Conservation (phyloP, 331 rosid species). For the Erythrophleum ivorense region DNA sequence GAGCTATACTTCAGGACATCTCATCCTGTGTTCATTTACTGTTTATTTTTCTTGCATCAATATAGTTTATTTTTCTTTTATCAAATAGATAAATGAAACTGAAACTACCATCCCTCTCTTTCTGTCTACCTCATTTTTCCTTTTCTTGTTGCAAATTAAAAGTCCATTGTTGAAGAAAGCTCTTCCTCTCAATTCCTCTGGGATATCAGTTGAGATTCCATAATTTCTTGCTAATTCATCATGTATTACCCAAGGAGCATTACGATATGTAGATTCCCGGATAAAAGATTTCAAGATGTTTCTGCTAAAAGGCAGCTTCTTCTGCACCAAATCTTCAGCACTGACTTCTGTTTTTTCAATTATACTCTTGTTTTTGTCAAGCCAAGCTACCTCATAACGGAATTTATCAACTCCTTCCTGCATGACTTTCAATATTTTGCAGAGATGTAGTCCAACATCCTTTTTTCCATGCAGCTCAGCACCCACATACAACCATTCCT, state of each 20-base stretch:
- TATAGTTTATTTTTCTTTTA: slow-evolving; percentile 4
- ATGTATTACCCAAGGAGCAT: slow-evolving; percentile 92
- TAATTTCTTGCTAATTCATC: slow-evolving; percentile 71
- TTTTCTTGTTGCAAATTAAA: slow-evolving; percentile 72
- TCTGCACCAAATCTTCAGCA: slow-evolving; percentile 66
- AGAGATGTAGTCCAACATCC: slow-evolving; percentile 56
- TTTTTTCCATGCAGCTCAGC: slow-evolving; percentile 77
- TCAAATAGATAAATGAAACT: slow-evolving; percentile 9
- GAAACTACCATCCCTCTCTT: slow-evolving; percentile 36
- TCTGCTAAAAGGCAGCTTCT: slow-evolving; percentile 84
- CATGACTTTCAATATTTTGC: slow-evolving; percentile 71
- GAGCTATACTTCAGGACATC: slow-evolving; percentile 29
- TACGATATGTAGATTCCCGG: slow-evolving; percentile 91
- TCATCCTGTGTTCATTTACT: neutral
- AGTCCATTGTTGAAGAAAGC: slow-evolving; percentile 71
- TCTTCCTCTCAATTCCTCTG: slow-evolving; percentile 66
- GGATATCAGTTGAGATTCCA: slow-evolving; percentile 78
- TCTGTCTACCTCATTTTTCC: slow-evolving; percentile 52
- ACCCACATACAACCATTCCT: slow-evolving; percentile 66
- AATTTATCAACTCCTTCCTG: slow-evolving; percentile 50
- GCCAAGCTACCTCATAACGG: slow-evolving; percentile 81
- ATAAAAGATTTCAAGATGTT: slow-evolving; percentile 78
- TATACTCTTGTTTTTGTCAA: slow-evolving; percentile 71
- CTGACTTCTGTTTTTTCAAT: slow-evolving; percentile 52
- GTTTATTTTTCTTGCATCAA: slow-evolving; percentile 14